phyloP scores from a whole-genome alignment of 164 flowering plant species.

The Vitis rotundifolia region DNA sequence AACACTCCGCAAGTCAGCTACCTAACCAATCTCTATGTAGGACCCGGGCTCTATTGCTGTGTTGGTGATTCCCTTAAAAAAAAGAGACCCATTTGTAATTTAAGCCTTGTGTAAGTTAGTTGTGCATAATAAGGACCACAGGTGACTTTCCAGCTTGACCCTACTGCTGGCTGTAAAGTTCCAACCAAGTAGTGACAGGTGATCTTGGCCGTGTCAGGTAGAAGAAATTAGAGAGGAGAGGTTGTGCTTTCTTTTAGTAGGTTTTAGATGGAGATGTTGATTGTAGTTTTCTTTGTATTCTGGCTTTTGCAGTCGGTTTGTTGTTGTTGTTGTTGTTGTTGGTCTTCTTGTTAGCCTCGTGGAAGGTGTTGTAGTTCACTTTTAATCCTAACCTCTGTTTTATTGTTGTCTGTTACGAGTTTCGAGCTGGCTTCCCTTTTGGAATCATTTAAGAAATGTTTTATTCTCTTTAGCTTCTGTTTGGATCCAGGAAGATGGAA shows the following conservation, averaged over 20 bases:
- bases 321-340: not conserved
- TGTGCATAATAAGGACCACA: constrained; percentile 11
- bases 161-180: constrained; percentile 1
- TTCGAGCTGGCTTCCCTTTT: too few species aligned
- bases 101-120: constrained; percentile 9
- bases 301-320: not conserved
- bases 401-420: too few species aligned
- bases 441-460: too few species aligned
- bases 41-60: constrained; percentile 12
- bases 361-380: too few species aligned
- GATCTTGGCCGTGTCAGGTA: too few species aligned
- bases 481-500: too few species aligned
- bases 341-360: too few species aligned
- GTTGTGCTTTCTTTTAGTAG: not conserved
- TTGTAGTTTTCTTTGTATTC: not conserved
- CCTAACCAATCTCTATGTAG: constrained; percentile 16
- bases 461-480: too few species aligned
- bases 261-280: not conserved
- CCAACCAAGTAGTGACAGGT: not conserved
- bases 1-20: not conserved
- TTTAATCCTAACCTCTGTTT: too few species aligned
- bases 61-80: constrained; percentile 1
- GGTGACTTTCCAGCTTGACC: constrained; percentile 2
- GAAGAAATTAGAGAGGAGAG: too few species aligned
- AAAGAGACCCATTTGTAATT: constrained; percentile 14